Evolutionary conservation across 176 grass and related monocot species (phyloP).

Genomic region (Oryza glaberrima): DNA sequence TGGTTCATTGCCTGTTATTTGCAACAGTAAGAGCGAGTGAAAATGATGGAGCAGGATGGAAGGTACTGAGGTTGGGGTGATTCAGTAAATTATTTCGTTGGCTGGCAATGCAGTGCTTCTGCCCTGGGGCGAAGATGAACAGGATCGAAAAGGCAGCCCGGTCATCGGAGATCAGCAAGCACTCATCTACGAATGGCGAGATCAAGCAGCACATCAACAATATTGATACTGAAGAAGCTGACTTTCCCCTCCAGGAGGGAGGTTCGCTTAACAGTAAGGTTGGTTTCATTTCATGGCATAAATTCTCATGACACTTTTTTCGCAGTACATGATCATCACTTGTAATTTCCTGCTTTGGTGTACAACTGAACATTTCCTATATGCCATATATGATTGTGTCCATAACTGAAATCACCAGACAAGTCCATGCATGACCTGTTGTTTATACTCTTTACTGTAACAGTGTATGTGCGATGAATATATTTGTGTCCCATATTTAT

Average conservation of each 20-base stretch:
- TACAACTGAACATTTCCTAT: background rate
- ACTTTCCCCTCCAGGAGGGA: background rate
- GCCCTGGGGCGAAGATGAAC: slow-evolving; percentile 59
- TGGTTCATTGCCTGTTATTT: background rate
- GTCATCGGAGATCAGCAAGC: slow-evolving; percentile 31
- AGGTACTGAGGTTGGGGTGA: slow-evolving; percentile 1
- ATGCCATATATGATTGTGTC: background rate
- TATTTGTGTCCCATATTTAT: background rate
- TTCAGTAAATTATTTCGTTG: background rate
- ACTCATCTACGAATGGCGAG: slow-evolving; percentile 38
- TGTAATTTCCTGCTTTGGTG: background rate
- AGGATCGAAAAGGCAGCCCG: slow-evolving; percentile 41
- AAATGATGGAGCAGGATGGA: slow-evolving; percentile 34
- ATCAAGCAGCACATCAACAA: slow-evolving; percentile 34
- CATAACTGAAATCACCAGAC: background rate
- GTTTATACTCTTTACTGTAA: background rate
- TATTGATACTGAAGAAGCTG: background rate
- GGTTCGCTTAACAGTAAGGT: background rate
- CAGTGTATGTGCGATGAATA: background rate
- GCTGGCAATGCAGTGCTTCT: slow-evolving; percentile 69
- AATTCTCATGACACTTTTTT: background rate
- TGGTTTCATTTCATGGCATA: background rate
- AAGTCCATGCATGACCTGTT: background rate
- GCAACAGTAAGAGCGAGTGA: background rate
- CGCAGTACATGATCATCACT: background rate